Conservation (phyloP, 192 early-diverging fungal genomes). For the Dissophora globulifera region DNA sequence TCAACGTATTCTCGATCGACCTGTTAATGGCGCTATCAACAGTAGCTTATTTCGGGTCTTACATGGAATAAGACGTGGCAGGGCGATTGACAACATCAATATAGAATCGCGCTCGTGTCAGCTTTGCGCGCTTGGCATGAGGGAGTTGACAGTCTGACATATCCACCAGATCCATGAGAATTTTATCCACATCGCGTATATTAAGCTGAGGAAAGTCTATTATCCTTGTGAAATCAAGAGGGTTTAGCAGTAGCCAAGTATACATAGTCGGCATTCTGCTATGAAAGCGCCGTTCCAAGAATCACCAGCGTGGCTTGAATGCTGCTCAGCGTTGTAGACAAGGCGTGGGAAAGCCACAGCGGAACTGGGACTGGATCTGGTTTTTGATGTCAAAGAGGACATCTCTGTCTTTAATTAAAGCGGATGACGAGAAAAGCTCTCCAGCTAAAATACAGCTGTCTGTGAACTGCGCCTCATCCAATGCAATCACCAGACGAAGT, state of each 20-base stretch:
- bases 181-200: background rate
- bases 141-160: constrained; percentile 2
- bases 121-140: constrained; percentile 11
- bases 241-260: constrained; percentile 12
- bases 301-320: constrained; percentile 36
- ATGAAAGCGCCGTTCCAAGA: constrained; percentile 40
- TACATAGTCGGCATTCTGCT: constrained; percentile 11
- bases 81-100: constrained; percentile 10
- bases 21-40: constrained; percentile 19
- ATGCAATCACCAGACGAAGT: constrained; percentile 18
- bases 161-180: constrained; percentile 10
- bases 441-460: background rate
- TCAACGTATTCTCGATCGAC: constrained; percentile 6
- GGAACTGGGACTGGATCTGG: background rate
- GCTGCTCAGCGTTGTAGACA: constrained; percentile 12
- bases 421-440: constrained; percentile 21
- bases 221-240: background rate
- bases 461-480: constrained; percentile 34
- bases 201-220: background rate
- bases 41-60: constrained; percentile 18
- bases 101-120: constrained; percentile 17
- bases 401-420: background rate
- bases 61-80: background rate
- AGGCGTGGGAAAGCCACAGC: constrained; percentile 34
- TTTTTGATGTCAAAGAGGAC: constrained; percentile 19